A percentile compares a stretch with the other conserved stretches of the same genome.
These are phyloP conservation scores for Yamagishiella unicocca DNA, from an alignment of 139 green algal genomes.

Conservation along the genomic window DNA sequence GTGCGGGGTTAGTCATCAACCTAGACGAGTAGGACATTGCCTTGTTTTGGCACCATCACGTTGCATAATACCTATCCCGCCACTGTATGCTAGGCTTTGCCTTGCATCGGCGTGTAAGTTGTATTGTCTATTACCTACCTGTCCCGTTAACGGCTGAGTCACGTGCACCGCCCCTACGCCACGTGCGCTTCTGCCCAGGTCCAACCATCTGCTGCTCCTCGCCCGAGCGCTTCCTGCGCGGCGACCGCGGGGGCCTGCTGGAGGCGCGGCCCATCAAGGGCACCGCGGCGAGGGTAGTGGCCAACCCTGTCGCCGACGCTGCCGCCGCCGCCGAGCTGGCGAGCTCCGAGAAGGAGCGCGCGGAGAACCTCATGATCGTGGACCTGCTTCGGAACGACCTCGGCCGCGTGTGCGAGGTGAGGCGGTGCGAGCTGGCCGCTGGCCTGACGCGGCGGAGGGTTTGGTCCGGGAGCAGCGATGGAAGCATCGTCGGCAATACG, in stretches of 20 bases:
- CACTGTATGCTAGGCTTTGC: no score
- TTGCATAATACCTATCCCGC: no score
- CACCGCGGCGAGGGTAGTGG: slow-evolving; percentile 67
- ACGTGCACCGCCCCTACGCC: no score
- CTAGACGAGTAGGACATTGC: no score
- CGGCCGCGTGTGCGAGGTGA: slow-evolving; percentile 80
- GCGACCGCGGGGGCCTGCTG: slow-evolving; percentile 76
- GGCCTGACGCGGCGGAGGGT: not conserved
- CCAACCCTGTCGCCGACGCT: slow-evolving; percentile 73
- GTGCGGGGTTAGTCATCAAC: no score
- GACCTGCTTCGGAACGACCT: slow-evolving; percentile 99
- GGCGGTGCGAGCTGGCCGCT: not conserved
- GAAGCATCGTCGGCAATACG: not conserved
- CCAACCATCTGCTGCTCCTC: slow-evolving; percentile 90
- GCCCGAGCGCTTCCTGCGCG: slow-evolving; percentile 96
- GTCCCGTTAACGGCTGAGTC: no score
- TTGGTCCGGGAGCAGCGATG: no score
- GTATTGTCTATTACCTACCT: no score
- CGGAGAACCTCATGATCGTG: slow-evolving; percentile 99
- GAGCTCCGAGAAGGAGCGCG: slow-evolving; percentile 88
- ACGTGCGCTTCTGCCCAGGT: no score
- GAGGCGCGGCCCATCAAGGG: slow-evolving; percentile 99
- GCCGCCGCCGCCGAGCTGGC: slow-evolving; percentile 62
- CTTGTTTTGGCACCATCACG: no score
- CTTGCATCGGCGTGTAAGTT: no score